Base-by-base conservation (phyloP, 1,284 basidiomycete species). In the Cryptococcus sp. region DNA sequence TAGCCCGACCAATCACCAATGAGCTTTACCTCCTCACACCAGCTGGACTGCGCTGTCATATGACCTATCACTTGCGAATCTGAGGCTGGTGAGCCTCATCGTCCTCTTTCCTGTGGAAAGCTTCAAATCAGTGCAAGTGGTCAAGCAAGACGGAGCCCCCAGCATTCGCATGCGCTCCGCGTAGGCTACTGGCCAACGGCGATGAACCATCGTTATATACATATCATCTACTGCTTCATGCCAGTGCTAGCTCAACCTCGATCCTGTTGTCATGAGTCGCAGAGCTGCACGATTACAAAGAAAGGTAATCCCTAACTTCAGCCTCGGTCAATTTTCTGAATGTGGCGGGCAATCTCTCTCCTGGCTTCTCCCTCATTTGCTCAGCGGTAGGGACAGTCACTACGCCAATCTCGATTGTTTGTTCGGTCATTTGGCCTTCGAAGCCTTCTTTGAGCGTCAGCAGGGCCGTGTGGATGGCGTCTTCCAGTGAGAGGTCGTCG, bases 391-490 rank as follows among this genome's bases (percentile, higher is more conserved):
- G 92, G 17, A 92, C 89, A 52, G 91, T 92, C 61, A 99, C 86
- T 49, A 99, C 88, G 48, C 96, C 96, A 60, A 99, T 94, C 80
- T 99, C 96, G 72, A 99, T 96, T 39, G 96, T 99, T 83, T 98
- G 95, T 81, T 98, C 95, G 20, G 95, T 98, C 94, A 99, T 98
- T 77, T 98, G 91, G 15, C 96, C 96, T 79, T 99, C 96, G 70
- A 98, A 98, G 10, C 95, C 95, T 81, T 99, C 96, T 80, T 99
- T 99, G 64, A 99, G 83, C 20, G 96, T 99, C 65, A 99, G 81
- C 42, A 99, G 85, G n/a, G 96, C 95, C 8, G 96, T 99, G 80
- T 99, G 96, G 69, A 99, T 99, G 22, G 96, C 96, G 77, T 99
- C 96, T 80, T 99, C 96, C 57, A 99, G 82, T 66, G 93, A 96